Base-by-base conservation (phyloP, 75 land plant species). In the Picea sitchensis region DNA sequence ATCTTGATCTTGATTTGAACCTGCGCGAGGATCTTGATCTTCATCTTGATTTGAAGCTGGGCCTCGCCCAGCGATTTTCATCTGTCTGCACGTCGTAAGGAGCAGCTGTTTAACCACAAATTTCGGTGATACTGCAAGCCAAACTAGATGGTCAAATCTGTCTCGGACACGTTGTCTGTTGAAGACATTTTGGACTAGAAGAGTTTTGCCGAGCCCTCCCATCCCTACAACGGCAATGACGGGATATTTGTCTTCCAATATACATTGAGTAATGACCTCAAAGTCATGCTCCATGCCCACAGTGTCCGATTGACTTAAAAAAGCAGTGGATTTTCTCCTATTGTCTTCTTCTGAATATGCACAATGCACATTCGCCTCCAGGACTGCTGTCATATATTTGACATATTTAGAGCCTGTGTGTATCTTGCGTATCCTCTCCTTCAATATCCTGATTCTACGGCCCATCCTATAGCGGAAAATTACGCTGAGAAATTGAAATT, bases 131-230 rank as follows among this genome's bases (percentile, higher is more conserved):
- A 67, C 41, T 67, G 41, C 41, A 5, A 67, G 20, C 72, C 72
- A 67, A 67, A 67, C 32, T 1, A 14, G 15, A 68, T 68, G 44
- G 5, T 68, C 47, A 1, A 68, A 68, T 15, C 7, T 9, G 14
- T 68, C 7, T 34, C 2, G 14, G 0, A 18, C 5, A 1, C 4
- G 32, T 18, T 3, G 72, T 8, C 1, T 68, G 8, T 38, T 34
- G 44, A 68, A 68, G 2, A 68, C 72, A 20, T 17, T 41, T 36
- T 68, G 72, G 44, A 68, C 44, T 0, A 68, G 72, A 38, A 68
- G 72, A 18, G 72, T 68, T 17, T 68, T 68, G 1, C 72, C 72
- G 5, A 68, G 41, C n/a, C 72, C 72, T 36, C 72, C 72, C 72
- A 68, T 68, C 2, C 72, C 72, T 4, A 14, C 72, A 15, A 68